These are phyloP conservation scores for Butyriboletus loyo DNA, from an alignment of 768 basidiomycete genomes.

Conservation along the genomic window DNA sequence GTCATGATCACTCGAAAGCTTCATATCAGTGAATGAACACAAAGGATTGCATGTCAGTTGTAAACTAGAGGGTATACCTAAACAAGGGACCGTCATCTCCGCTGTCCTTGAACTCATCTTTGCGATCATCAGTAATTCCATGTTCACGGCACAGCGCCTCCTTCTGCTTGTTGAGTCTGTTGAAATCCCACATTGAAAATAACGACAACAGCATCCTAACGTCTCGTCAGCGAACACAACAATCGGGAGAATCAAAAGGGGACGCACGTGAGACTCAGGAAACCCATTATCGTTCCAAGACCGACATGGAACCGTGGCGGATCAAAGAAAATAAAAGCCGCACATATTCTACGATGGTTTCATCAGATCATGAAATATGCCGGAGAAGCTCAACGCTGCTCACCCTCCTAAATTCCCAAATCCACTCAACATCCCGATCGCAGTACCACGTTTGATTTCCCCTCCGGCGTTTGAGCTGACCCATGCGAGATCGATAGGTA, in stretches of 20 bases:
- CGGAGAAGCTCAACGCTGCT: conserved; percentile 19
- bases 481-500: conserved; percentile 49
- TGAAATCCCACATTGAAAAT: conserved; percentile 45
- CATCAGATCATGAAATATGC: neutral
- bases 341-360: conserved; percentile 31
- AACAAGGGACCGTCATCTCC: conserved; percentile 57
- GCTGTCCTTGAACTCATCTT: conserved; percentile 40
- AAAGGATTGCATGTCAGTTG: neutral
- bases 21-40: neutral
- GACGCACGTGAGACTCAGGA: conserved; percentile 24
- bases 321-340: conserved; percentile 40
- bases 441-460: conserved; percentile 46
- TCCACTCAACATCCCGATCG: conserved; percentile 50
- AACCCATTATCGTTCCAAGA: conserved; percentile 27
- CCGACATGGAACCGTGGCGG: conserved; percentile 37
- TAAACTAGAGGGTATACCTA: conserved; percentile 32
- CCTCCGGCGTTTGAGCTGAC: conserved; percentile 52
- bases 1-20: neutral
- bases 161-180: conserved; percentile 46
- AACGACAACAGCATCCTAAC: conserved; percentile 36
- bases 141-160: conserved; percentile 39
- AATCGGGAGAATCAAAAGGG: conserved; percentile 3
- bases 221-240: conserved; percentile 26
- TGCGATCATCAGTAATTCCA: conserved; percentile 39
- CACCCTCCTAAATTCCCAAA: conserved; percentile 56